phyloP scores from a whole-genome alignment of 805 yeast genomes.

The Torulaspora franciscae region DNA sequence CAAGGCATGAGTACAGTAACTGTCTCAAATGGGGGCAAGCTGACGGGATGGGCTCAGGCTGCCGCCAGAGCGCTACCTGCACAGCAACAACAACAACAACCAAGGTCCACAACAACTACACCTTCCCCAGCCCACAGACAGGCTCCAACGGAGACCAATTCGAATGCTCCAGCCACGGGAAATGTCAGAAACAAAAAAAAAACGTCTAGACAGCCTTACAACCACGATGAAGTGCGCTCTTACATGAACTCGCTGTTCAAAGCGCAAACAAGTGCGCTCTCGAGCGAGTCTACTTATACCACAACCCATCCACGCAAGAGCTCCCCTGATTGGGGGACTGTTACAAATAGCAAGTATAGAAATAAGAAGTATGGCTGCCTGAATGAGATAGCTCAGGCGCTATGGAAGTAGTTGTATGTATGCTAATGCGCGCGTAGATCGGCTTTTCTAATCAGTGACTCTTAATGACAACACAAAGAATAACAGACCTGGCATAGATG shows the following conservation, averaged over 20 bases:
- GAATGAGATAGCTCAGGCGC: slow-evolving; percentile 26
- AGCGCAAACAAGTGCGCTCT: slow-evolving; percentile 7
- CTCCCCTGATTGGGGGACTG: slow-evolving; percentile 32
- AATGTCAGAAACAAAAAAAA: slow-evolving; percentile 8
- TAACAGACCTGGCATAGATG: slow-evolving; percentile 13
- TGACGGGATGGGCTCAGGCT: slow-evolving; percentile 35
- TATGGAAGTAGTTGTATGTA: slow-evolving; percentile 15
- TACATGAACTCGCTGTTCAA: slow-evolving; percentile 23
- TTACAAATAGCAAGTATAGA: slow-evolving; percentile 22
- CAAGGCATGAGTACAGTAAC: slow-evolving; percentile 3
- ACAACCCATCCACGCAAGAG: slow-evolving; percentile 4
- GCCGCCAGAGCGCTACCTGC: slow-evolving; percentile 29
- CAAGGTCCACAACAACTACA: slow-evolving; percentile 2
- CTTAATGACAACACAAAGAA: not conserved
- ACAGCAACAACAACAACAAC: slow-evolving; percentile 11
- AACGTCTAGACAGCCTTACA: slow-evolving; percentile 20
- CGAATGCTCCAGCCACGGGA: not conserved
- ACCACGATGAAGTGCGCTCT: slow-evolving; percentile 26
- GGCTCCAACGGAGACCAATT: not conserved
- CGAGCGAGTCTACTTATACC: slow-evolving; percentile 13
- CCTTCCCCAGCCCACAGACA: slow-evolving; percentile 3
- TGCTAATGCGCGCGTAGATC: slow-evolving; percentile 1
- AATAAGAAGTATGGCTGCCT: slow-evolving; percentile 31
- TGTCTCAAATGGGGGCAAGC: slow-evolving; percentile 13
- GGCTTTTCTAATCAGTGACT: not conserved